Conservation (phyloP, 371 early-diverging fungal species). For the Actinomucor elegans region DNA sequence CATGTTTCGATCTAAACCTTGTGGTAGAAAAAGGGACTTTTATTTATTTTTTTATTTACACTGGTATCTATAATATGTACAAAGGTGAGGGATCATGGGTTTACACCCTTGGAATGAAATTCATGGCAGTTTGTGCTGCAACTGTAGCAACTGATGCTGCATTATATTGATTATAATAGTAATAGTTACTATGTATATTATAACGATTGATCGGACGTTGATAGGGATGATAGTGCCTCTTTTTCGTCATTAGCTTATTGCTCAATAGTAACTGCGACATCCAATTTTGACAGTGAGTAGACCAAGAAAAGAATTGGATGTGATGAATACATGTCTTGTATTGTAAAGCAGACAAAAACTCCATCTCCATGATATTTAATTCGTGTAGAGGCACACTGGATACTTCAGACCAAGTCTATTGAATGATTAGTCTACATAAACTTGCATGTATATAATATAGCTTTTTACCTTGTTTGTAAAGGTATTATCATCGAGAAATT, state of each 20-base stretch:
- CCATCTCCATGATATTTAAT: slow-evolving; percentile 70
- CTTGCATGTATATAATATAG: background rate
- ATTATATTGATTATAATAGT: no score
- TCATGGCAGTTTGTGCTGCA: slow-evolving; percentile 23
- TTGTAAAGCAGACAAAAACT: slow-evolving; percentile 62
- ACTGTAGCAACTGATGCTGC: slow-evolving; percentile 16
- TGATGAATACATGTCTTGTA: slow-evolving; percentile 34
- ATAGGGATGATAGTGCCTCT: background rate
- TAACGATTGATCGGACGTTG: no score
- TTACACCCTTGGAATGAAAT: slow-evolving; percentile 24
- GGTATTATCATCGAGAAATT: slow-evolving; percentile 68
- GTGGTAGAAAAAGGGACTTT: background rate
- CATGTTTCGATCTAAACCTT: no score
- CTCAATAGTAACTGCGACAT: slow-evolving; percentile 4
- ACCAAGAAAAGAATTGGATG: slow-evolving; percentile 33
- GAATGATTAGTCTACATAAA: no score
- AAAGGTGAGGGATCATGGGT: background rate
- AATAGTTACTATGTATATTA: no score
- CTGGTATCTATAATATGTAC: background rate
- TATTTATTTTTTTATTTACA: background rate
- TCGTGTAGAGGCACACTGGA: slow-evolving; percentile 58
- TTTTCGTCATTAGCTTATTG: background rate
- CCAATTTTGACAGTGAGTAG: slow-evolving; percentile 35
- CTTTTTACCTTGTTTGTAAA: slow-evolving; percentile 53
- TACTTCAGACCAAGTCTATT: slow-evolving; percentile 70